Percentiles rank a stretch among this genome's conserved stretches.
These are phyloP conservation scores for Vickermania spadyakhi DNA, from an alignment of 208 protist species.

Conservation along the genomic window DNA sequence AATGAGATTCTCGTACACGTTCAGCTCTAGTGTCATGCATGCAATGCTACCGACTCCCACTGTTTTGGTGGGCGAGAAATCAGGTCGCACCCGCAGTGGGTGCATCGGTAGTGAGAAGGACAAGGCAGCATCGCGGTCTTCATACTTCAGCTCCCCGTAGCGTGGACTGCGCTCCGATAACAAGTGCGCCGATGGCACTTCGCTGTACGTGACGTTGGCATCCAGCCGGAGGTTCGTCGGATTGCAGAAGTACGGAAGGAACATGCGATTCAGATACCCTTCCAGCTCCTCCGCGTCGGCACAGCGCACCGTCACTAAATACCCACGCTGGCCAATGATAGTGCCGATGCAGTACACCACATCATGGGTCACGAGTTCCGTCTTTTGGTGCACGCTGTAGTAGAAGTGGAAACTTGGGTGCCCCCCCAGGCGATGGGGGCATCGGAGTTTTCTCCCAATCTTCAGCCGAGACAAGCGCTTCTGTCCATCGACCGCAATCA, in stretches of 20 bases:
- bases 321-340: slow-evolving; percentile 60
- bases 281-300: slow-evolving; percentile 58
- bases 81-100: slow-evolving; percentile 69
- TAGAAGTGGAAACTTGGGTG: slow-evolving; percentile 61
- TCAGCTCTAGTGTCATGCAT: slow-evolving; percentile 82
- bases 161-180: slow-evolving; percentile 67
- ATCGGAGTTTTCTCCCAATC: slow-evolving; percentile 60
- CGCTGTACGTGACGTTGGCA: slow-evolving; percentile 60
- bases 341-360: slow-evolving; percentile 63
- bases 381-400: slow-evolving; percentile 35
- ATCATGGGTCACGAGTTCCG: slow-evolving; percentile 40
- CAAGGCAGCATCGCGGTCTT: slow-evolving; percentile 70
- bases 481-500: slow-evolving; percentile 70
- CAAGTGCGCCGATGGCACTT: slow-evolving; percentile 24
- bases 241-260: slow-evolving; percentile 58
- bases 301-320: slow-evolving; percentile 62
- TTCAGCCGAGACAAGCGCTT: slow-evolving; percentile 33
- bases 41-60: slow-evolving; percentile 84
- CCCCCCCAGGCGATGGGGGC: slow-evolving; percentile 37
- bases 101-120: slow-evolving; percentile 72
- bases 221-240: slow-evolving; percentile 43
- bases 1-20: slow-evolving; percentile 68
- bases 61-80: slow-evolving; percentile 81
- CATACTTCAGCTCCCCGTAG: slow-evolving; percentile 75
- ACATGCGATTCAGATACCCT: slow-evolving; percentile 48